Percentiles rank a stretch among this genome's conserved stretches.
phyloP scores from a whole-genome alignment of 345 rosid species.

The Hirschfeldia incana region DNA sequence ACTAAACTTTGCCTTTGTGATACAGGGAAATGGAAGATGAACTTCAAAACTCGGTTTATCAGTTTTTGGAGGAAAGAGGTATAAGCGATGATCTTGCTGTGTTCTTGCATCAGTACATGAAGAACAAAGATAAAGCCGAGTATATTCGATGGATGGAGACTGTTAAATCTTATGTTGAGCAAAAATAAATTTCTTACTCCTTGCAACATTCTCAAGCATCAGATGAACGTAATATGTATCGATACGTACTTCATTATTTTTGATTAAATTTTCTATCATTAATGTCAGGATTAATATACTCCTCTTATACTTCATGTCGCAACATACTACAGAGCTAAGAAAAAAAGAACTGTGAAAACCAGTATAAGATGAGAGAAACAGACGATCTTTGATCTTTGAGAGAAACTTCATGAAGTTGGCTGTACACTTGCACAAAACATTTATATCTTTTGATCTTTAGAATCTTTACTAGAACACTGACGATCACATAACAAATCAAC shows the following conservation, averaged over 20 bases:
- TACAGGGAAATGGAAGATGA: constrained; percentile 84
- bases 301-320: background rate
- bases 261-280: background rate
- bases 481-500: constrained; percentile 24
- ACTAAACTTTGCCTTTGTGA: constrained; percentile 4
- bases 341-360: background rate
- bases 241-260: background rate
- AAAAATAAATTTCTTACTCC: constrained; percentile 34
- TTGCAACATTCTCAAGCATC: background rate
- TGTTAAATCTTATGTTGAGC: constrained; percentile 68
- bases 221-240: background rate
- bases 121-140: constrained; percentile 75
- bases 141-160: constrained; percentile 70
- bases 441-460: constrained; percentile 23
- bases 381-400: background rate
- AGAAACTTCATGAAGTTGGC: background rate
- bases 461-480: constrained; percentile 28
- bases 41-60: constrained; percentile 66
- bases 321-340: constrained; percentile 4
- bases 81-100: constrained; percentile 63
- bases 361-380: background rate
- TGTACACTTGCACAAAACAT: constrained; percentile 33
- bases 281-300: background rate
- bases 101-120: constrained; percentile 82
- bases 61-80: constrained; percentile 71